phyloP scores from a whole-genome alignment of 352 stramenopile species.

The Pythium aristosporum region DNA sequence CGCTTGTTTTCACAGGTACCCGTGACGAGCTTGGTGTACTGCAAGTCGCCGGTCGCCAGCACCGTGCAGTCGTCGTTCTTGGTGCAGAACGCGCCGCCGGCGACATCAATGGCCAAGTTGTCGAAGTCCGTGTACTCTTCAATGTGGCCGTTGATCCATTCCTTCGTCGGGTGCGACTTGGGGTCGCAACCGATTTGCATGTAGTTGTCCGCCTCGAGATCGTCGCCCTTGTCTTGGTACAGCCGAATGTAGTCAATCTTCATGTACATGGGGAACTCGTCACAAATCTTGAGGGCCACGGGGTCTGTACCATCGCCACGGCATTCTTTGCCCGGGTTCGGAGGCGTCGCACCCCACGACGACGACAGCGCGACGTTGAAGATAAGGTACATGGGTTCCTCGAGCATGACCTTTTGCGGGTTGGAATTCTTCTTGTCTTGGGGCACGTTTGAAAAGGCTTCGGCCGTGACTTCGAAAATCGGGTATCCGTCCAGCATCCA shows the following conservation, averaged over 20 bases:
- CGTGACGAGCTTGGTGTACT: conserved; percentile 33
- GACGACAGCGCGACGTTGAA: conserved; percentile 92
- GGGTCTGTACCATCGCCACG: conserved; percentile 39
- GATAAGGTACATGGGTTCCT: conserved; percentile 93
- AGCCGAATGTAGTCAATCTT: conserved; percentile 40
- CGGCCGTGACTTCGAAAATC: conserved; percentile 62
- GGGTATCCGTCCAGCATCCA: conserved; percentile 63
- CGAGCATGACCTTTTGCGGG: conserved; percentile 66
- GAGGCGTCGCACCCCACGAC: conserved; percentile 78
- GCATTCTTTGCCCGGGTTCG: conserved; percentile 50
- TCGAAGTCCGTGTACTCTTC: conserved; percentile 36
- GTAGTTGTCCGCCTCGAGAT: conserved; percentile 25
- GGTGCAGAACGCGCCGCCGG: conserved; percentile 28
- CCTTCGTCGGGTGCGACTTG: conserved; percentile 33
- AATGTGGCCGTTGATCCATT: conserved; percentile 44
- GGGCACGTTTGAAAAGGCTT: conserved; percentile 51
- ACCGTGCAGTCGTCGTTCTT: conserved; percentile 38
- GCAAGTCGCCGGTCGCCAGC: conserved; percentile 17
- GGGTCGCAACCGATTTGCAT: conserved; percentile 43
- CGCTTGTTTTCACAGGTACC: conserved; percentile 50
- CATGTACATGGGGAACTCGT: conserved; percentile 45
- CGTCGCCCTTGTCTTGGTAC: conserved; percentile 30
- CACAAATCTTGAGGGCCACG: conserved; percentile 42
- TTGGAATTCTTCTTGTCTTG: conserved; percentile 51
- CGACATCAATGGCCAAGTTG: conserved; percentile 32